Evolutionary conservation across 2,329 filamentous ascomycete species (phyloP), one percentile per base, ranked within the genome.

Genomic region (Thelonectria rubi): DNA sequence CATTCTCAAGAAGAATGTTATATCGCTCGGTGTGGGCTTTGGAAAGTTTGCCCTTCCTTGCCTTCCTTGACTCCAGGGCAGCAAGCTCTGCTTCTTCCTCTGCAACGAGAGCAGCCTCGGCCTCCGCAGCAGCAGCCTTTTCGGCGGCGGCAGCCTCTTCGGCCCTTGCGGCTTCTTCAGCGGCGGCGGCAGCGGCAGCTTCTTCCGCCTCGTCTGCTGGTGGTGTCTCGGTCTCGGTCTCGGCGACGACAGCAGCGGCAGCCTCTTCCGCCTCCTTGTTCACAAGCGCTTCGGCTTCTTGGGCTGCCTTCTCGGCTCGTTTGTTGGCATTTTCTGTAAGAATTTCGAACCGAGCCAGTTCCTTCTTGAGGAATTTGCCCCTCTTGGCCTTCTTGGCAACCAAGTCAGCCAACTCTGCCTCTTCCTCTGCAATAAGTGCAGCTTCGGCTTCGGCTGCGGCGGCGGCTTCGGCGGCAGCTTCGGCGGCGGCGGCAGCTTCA

Each of bases 11-110:
- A 9, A 82, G 69, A 7, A 68, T 64, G 26, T 78, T 74, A 30
- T 79, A 74, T 59, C 79, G 82, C 62, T 84, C 80, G 47, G 82
- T 74, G 42, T 82, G 81, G 58, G 77, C 81, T 62, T 79, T 84
- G 3, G 68, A 71, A 12, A 82, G 67, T 60, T 77, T 83, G 54
- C 75, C 74, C 69, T 82, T 86, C 66, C 81, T 82, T 2, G 77
- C 76, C 66, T 83, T 85, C 68, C 84, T 86, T 3, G 53, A 40
- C 30, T 61, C 58, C 10, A 61, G 48, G 5, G 49, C 60, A 61
- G 68, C 30, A 4, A 63, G 62, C 47, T 63, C 69, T 54, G 62
- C 57, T 17, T 40, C 56, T 34, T 61, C 59, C 37, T 49, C 63
- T 8, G 48, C 59, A 26, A 56, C 43, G 12, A 60, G 55, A 12